phyloP scores from a whole-genome alignment of 192 early-diverging fungal genomes.

The Diversispora epigaea region DNA sequence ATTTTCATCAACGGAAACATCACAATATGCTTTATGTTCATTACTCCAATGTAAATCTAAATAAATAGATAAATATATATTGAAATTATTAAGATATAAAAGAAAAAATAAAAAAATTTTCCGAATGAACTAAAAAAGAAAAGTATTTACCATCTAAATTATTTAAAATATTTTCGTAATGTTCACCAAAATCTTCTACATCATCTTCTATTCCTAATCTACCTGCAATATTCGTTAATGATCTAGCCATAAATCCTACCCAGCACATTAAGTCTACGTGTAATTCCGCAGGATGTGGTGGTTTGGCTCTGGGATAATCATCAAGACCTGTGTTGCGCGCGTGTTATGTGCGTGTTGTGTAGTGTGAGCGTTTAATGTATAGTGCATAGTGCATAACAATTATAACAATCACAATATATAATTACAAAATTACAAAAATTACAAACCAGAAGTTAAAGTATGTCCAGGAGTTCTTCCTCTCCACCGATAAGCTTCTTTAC shows the following conservation, averaged over 20 bases:
- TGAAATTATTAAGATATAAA: not conserved
- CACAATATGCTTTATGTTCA: slow-evolving; percentile 59
- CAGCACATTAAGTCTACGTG: slow-evolving; percentile 81
- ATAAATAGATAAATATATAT: too few relatives aligned
- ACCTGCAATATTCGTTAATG: slow-evolving; percentile 58
- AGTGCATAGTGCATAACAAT: too few relatives aligned
- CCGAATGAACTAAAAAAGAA: slow-evolving; percentile 47
- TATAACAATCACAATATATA: too few relatives aligned
- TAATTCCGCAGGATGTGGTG: slow-evolving; percentile 70
- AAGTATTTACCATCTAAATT: slow-evolving; percentile 60
- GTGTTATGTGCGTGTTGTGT: too few relatives aligned
- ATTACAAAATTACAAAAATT: not conserved
- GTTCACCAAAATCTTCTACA: slow-evolving; percentile 51
- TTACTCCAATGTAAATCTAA: slow-evolving; percentile 73
- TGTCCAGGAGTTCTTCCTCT: slow-evolving; percentile 80
- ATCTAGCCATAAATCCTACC: slow-evolving; percentile 63
- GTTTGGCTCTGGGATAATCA: slow-evolving; percentile 85
- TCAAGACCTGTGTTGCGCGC: slow-evolving; percentile 62
- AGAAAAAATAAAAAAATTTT: not conserved
- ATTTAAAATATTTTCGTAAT: slow-evolving; percentile 52
- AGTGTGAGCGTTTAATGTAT: too few relatives aligned
- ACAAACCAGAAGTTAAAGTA: slow-evolving; percentile 75
- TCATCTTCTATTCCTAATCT: slow-evolving; percentile 60
- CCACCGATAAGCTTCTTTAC: slow-evolving; percentile 84
- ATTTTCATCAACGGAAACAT: slow-evolving; percentile 57